Base-by-base conservation (phyloP, 1,284 basidiomycete genomes). In the Xerocomus nothofagi region DNA sequence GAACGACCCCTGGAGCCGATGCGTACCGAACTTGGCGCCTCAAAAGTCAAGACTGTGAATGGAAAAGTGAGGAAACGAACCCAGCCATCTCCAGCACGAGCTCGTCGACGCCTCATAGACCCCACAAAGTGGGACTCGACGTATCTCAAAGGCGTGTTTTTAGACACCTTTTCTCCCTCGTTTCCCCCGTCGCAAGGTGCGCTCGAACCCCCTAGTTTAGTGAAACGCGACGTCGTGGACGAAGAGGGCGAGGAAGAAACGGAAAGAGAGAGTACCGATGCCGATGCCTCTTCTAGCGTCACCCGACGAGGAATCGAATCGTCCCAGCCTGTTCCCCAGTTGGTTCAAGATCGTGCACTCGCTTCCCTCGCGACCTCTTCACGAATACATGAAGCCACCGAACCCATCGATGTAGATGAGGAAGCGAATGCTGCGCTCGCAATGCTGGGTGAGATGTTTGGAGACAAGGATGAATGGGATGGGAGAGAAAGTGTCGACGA, bases 61-160 rank as follows among this genome's bases (percentile, higher is more conserved):
- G 43, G 52, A 42, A 62, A 67, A 26, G 71, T 67, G 45, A 60
- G 56, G 52, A 72, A 71, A 36, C 70, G 59, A 12, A 20, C 47
- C 39, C 68, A 70, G 31, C 48, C 52, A 11, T 57, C 63, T 0
- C 57, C 46, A 7, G 27, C 44, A 15, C 57, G 53, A 14, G 58
- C 52, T 26, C 58, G 55, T 39, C 51, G 52, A 42, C 57, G 73
- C 51, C 78, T 74, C 47, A 88, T 90, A 55, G 85, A 89, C 60
- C 81, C 86, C 53, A 78, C 77, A 18, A 75, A 75, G 43, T 90
- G 80, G 75, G 84, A 80, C 31, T 84, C 84, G 26, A 71, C 73
- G 18, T 80, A 86, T 60, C 58, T 88, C 57, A 85, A 79, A 49
- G 88, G 86, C 3, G 68, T 77, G 24, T 84, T 86, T 65, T 58